Conservation (phyloP, 2,329 filamentous ascomycete genomes). For the Neonectria magnoliae region DNA sequence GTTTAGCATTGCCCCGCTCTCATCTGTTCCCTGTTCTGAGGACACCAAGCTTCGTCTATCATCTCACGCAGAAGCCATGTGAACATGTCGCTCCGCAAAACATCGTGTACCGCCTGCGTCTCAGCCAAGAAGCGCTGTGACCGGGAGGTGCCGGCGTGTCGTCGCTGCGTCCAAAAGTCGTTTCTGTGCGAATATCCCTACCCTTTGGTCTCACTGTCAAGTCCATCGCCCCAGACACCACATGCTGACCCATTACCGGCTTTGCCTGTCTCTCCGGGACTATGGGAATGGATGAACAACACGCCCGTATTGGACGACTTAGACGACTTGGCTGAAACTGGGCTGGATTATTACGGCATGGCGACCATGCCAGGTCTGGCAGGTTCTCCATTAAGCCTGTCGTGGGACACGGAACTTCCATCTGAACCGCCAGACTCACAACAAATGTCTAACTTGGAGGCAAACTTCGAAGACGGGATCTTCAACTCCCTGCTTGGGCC, state of each 20-base stretch:
- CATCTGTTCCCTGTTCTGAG: neutral
- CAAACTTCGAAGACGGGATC: neutral
- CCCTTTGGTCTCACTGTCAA: neutral
- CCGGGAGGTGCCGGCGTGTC: constrained; percentile 11
- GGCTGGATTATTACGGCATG: neutral
- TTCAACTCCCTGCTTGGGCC: neutral
- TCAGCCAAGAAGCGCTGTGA: constrained; percentile 24
- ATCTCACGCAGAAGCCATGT: neutral
- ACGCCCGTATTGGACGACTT: neutral
- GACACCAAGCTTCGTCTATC: neutral
- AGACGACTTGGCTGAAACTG: neutral
- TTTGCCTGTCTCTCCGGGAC: neutral
- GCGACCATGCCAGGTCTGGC: too few species aligned
- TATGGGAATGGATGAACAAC: neutral
- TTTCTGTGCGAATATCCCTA: constrained; percentile 17
- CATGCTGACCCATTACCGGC: neutral
- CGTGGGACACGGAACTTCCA: neutral
- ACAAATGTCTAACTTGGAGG: neutral
- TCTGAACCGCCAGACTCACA: neutral
- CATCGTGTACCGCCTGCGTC: constrained; percentile 18
- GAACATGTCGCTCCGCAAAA: constrained; percentile 27
- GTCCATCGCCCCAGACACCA: neutral
- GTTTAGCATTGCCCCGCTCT: neutral
- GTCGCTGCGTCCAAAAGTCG: constrained; percentile 11
- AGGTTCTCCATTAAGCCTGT: neutral